Conservation (phyloP, 192 early-diverging fungal species). For the Backusella parvicylindrica region DNA sequence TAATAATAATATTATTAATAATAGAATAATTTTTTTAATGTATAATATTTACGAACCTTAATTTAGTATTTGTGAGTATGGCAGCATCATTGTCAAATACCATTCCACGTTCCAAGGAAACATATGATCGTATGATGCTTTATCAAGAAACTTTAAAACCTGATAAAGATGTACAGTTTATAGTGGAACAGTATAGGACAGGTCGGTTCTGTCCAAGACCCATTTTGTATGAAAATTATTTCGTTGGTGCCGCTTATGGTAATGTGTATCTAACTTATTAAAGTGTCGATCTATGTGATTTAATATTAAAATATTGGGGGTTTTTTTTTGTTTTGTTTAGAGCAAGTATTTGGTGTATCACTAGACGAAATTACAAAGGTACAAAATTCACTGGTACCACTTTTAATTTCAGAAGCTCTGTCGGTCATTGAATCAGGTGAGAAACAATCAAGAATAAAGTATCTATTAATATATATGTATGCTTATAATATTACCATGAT, state of each 20-base stretch:
- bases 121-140: slow-evolving; percentile 55
- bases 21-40: not conserved
- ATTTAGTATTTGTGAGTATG: slow-evolving; percentile 46
- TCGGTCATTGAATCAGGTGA: slow-evolving; percentile 55
- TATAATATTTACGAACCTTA: not conserved
- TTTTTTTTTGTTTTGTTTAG: slow-evolving; percentile 29
- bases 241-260: slow-evolving; percentile 59
- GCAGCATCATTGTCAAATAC: slow-evolving; percentile 49
- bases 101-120: slow-evolving; percentile 49
- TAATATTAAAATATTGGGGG: not conserved
- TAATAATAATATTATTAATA: not conserved
- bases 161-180: slow-evolving; percentile 68
- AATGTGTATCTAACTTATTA: not conserved
- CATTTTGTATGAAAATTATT: slow-evolving; percentile 62
- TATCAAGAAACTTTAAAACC: slow-evolving; percentile 70
- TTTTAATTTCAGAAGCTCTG: slow-evolving; percentile 59
- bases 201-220: slow-evolving; percentile 65
- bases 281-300: not conserved
- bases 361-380: slow-evolving; percentile 64
- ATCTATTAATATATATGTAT: not conserved
- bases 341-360: slow-evolving; percentile 71
- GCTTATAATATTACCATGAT: not conserved
- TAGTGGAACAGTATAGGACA: slow-evolving; percentile 73
- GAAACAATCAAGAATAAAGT: not conserved
- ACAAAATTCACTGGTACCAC: slow-evolving; percentile 55